Evolutionary conservation across 2,329 filamentous ascomycete species (phyloP).

Genomic region (Cordyceps pruinosa): DNA sequence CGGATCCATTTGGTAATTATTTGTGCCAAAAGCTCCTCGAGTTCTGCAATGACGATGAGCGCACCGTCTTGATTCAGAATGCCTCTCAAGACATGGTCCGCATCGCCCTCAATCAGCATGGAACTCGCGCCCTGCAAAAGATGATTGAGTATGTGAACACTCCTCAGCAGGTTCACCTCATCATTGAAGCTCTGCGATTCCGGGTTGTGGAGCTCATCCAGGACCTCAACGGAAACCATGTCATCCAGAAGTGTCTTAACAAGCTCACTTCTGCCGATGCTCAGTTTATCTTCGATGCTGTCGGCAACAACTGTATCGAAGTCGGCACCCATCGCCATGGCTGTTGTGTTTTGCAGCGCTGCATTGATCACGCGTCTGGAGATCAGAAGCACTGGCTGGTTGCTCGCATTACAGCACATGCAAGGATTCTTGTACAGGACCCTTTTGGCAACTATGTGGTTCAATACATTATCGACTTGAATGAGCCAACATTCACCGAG

Average conservation of each 20-base stretch:
- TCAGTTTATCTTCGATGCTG: constrained; percentile 95
- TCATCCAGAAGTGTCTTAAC: constrained; percentile 98
- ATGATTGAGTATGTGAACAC: constrained; percentile 98
- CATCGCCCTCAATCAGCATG: constrained; percentile 95
- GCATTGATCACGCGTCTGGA: constrained; percentile 92
- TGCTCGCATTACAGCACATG: constrained; percentile 76
- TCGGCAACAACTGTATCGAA: constrained; percentile 76
- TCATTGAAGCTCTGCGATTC: constrained; percentile 75
- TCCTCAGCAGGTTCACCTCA: constrained; percentile 74
- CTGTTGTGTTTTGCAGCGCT: constrained; percentile 95
- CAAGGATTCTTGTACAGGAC: constrained; percentile 86
- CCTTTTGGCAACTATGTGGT: constrained; percentile 98
- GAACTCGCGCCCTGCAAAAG: constrained; percentile 93
- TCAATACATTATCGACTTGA: constrained; percentile 95
- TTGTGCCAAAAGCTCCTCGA: constrained; percentile 97
- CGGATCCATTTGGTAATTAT: constrained; percentile 98
- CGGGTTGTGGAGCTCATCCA: constrained; percentile 93
- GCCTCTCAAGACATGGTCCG: constrained; percentile 80
- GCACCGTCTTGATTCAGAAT: constrained; percentile 85
- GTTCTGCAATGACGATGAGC: constrained; percentile 90
- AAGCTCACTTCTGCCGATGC: constrained; percentile 78
- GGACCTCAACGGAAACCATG: constrained; percentile 96
- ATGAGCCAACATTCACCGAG: constrained; percentile 80
- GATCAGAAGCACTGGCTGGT: constrained; percentile 85
- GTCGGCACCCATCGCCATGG: constrained; percentile 97